Evolutionary conservation across 805 yeast genomes (phyloP), one percentile per base, ranked within the genome.

Genomic region (Metschnikowia anglica): DNA sequence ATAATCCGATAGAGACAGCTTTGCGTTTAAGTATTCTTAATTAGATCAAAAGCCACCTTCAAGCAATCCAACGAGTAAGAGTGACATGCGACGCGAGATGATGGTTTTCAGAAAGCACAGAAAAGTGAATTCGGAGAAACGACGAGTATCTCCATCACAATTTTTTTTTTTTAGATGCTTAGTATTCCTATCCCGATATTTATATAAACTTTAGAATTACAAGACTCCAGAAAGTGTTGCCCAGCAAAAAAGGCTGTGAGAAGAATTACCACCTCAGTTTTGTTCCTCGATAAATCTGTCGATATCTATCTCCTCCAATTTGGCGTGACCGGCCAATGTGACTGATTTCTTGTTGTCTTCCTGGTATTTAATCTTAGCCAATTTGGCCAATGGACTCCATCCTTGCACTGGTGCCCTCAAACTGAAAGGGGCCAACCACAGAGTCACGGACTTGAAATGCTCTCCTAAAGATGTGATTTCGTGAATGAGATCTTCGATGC

Each of bases 401-500:
- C 93, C 93, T 46, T 76, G 73, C 34, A 83, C 80, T 27, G 88
- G 91, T 26, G 81, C 73, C 49, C 75, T 81, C 55, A 86, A 71
- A 54, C 74, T 70, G 68, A 86, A 85, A 28, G 95, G 93, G 46
- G 76, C 72, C 55, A 86, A 60, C 73, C 88, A 85, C 53, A 72
- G 70, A 46, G 76, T 70, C 44, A 80, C 79, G 21, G 64, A 64
- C 54, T 80, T 79, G 70, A 86, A 86, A 48, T 74, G 66, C 19
- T 79, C 87, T 15, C 88, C 85, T 53, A 84, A 56, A 13, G 80
- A 61, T 16, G 70, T 72, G 41, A 86, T 72, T 65, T 85, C 91
- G 58, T 82, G 88, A 41, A 86, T 77, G 43, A 86, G 72, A 65
- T 86, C 95, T 68, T 86, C 93, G 15, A 84, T 76, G 77, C 95